Percentiles rank a stretch among this genome's conserved stretches.
Conservation (phyloP, 768 basidiomycete species). For the Mycena sanguinolenta region DNA sequence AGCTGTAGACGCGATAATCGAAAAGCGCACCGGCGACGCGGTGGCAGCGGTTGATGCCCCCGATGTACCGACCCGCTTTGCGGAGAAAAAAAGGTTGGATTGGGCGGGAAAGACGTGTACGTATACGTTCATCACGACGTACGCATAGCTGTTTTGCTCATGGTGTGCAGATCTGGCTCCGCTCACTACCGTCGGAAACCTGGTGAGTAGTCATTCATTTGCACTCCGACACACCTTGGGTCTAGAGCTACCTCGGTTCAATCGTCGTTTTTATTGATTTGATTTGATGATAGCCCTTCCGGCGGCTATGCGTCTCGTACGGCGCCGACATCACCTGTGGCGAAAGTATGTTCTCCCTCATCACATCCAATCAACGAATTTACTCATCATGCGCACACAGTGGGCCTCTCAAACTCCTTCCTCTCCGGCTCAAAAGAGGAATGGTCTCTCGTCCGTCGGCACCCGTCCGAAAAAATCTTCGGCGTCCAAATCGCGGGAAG, state of each 20-base stretch:
- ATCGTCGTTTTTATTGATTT: not conserved
- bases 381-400: too few species aligned
- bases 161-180: slow-evolving; percentile 62
- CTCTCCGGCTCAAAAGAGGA: slow-evolving; percentile 91
- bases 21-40: slow-evolving; percentile 52
- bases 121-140: slow-evolving; percentile 61
- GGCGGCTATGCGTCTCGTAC: slow-evolving; percentile 85
- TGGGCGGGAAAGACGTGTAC: slow-evolving; percentile 93
- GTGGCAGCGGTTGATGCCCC: slow-evolving; percentile 64
- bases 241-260: too few species aligned
- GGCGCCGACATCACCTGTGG: slow-evolving; percentile 97
- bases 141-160: not conserved
- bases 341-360: too few species aligned
- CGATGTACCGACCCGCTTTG: slow-evolving; percentile 77
- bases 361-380: too few species aligned
- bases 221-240: too few species aligned
- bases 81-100: slow-evolving; percentile 88
- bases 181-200: slow-evolving; percentile 94
- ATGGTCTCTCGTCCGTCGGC: slow-evolving; percentile 92
- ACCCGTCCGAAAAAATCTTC: slow-evolving; percentile 88
- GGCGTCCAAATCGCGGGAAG: slow-evolving; percentile 95
- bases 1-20: slow-evolving; percentile 44
- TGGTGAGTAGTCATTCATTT: slow-evolving; percentile 62
- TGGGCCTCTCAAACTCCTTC: slow-evolving; percentile 95
- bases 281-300: slow-evolving; percentile 77